A percentile compares a stretch with the other conserved stretches of the same genome.
Conservation (phyloP, 176 grass and related monocot genomes). For the Urochloa ruziziensis region DNA sequence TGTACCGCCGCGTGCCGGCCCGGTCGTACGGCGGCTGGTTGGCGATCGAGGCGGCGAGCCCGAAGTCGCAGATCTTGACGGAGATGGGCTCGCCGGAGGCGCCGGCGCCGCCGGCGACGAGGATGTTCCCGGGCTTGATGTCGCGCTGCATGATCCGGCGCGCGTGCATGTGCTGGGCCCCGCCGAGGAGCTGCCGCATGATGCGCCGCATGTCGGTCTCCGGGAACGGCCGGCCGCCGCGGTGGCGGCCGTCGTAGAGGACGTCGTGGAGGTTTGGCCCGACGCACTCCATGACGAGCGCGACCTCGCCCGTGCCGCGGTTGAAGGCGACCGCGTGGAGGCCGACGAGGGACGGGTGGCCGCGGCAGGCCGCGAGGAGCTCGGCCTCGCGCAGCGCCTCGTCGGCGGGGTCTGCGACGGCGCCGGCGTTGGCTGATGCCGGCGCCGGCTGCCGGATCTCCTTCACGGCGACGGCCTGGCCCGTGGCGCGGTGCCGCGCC, state of each 20-base stretch:
- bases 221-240: not conserved
- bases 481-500: conserved; percentile 7
- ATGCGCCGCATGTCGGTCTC: conserved; percentile 16
- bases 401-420: not conserved
- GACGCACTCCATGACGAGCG: conserved; percentile 42
- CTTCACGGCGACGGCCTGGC: conserved; percentile 36
- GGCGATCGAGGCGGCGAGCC: not conserved
- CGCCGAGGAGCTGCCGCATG: conserved; percentile 41
- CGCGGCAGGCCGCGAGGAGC: conserved; percentile 5
- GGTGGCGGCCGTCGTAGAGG: not conserved
- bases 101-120: not conserved
- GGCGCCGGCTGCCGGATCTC: not conserved
- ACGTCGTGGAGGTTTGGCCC: conserved; percentile 35
- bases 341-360: conserved; percentile 33
- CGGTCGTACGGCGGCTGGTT: not conserved
- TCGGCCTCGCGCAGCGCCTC: not conserved
- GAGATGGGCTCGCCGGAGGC: not conserved
- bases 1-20: conserved; percentile 16
- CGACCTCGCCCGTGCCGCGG: not conserved
- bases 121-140: conserved; percentile 51
- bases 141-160: conserved; percentile 48
- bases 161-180: conserved; percentile 30
- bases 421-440: not conserved
- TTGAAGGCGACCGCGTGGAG: conserved; percentile 20
- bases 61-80: conserved; percentile 49